A percentile compares a stretch with the other conserved stretches of the same genome.
phyloP scores from a whole-genome alignment of 208 protist species.

The Acanthamoeba culbertsoni region DNA sequence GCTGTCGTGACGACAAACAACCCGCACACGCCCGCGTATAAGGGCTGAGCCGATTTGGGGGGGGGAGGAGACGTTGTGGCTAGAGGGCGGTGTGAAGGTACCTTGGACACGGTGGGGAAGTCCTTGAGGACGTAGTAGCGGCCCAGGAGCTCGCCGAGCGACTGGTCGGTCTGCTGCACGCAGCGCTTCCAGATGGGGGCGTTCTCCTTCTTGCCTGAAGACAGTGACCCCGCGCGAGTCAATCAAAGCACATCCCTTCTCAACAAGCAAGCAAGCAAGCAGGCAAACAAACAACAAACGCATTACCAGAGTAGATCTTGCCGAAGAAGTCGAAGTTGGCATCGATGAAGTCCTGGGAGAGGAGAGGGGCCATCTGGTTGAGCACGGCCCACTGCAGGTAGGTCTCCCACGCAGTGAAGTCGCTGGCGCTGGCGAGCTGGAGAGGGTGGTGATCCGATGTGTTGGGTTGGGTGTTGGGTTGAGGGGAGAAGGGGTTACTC shows the following conservation, averaged over 20 bases:
- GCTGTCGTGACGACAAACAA: neutral
- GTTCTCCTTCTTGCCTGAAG: neutral
- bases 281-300: neutral
- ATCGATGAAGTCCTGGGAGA: neutral
- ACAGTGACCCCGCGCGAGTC: no score
- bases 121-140: conserved; percentile 1
- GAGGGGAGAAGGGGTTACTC: neutral
- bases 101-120: neutral
- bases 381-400: neutral
- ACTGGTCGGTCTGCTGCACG: neutral
- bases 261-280: no score
- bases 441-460: neutral
- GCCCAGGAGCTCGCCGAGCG: neutral
- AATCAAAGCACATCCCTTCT: no score
- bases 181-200: conserved; percentile 42
- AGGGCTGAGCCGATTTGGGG: no score
- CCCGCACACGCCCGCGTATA: no score
- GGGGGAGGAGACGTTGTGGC: neutral
- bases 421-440: neutral
- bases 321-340: conserved; percentile 39
- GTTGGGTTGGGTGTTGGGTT: neutral
- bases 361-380: neutral
- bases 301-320: neutral
- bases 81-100: neutral
- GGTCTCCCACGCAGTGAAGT: neutral